Evolutionary conservation across 768 basidiomycete genomes (phyloP).

Genomic region (Tylopilus sp.): DNA sequence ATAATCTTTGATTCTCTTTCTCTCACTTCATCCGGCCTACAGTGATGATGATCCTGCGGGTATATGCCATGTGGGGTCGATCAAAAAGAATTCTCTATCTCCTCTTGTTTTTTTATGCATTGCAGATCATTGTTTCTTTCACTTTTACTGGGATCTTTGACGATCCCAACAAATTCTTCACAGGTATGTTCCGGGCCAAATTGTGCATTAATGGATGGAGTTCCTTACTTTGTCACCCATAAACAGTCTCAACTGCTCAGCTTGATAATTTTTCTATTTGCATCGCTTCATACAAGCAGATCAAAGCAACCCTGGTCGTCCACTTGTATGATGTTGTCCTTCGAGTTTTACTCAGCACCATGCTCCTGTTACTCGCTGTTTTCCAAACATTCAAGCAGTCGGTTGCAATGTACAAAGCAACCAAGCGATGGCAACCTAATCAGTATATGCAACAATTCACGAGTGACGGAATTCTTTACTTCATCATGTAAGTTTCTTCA

Average conservation of each 20-base stretch:
- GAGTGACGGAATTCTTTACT: neutral
- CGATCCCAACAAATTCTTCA: neutral
- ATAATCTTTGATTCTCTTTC: no score
- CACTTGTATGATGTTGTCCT: neutral
- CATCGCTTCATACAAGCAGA: neutral
- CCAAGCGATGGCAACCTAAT: neutral
- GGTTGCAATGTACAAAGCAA: neutral
- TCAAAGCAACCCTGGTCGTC: neutral
- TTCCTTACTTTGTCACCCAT: no score
- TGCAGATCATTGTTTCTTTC: neutral
- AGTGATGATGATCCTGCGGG: neutral
- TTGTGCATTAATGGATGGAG: neutral
- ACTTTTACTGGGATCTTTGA: neutral
- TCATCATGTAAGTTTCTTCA: neutral
- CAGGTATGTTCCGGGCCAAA: neutral
- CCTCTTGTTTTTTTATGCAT: neutral
- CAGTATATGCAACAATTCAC: neutral
- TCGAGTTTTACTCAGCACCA: neutral
- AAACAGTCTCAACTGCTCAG: neutral
- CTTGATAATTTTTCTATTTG: neutral
- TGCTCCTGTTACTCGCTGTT: neutral
- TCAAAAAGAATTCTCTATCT: neutral
- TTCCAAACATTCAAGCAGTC: neutral
- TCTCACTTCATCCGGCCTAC: no score
- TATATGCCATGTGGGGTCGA: constrained; percentile 3